phyloP scores from a whole-genome alignment of 169 alveolate genomes.

The Amoebophrya sp. region DNA sequence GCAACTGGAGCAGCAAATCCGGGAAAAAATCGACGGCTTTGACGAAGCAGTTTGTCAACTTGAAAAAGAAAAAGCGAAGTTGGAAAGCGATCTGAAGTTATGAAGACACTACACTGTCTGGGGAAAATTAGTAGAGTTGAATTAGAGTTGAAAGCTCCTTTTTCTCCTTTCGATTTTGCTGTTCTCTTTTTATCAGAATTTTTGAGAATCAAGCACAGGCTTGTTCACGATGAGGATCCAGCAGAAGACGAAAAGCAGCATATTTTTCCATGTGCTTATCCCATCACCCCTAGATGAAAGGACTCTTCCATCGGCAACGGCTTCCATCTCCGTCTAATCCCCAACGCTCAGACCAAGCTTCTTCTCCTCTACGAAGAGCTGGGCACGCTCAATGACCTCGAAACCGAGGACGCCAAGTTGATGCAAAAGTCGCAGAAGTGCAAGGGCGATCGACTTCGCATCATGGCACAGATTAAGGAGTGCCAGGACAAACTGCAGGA shows the following conservation, averaged over 20 bases:
- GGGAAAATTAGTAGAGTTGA: too few relatives aligned
- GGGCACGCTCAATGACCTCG: constrained; percentile 61
- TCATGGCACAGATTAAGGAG: constrained; percentile 57
- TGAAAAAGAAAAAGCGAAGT: background rate
- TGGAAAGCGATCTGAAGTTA: background rate
- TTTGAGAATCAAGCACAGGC: too few relatives aligned
- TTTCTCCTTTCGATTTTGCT: too few relatives aligned
- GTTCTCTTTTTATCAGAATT: too few relatives aligned
- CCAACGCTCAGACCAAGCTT: constrained; percentile 38
- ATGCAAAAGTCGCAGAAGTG: constrained; percentile 53
- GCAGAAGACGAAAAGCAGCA: too few relatives aligned
- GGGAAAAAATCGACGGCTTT: constrained; percentile 7
- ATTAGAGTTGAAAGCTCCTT: too few relatives aligned
- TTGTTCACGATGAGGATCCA: too few relatives aligned
- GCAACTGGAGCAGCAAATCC: background rate
- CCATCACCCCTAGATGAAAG: too few relatives aligned
- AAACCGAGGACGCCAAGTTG: constrained; percentile 63
- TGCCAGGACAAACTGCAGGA: constrained; percentile 49
- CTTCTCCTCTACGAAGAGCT: constrained; percentile 58
- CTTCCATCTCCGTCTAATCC: too few relatives aligned
- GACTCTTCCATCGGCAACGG: too few relatives aligned
- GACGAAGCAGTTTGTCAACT: background rate
- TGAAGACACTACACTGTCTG: too few relatives aligned
- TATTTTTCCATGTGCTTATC: too few relatives aligned
- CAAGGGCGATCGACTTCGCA: constrained; percentile 59